Percentiles rank a stretch among this genome's conserved stretches.
These are phyloP conservation scores for Mrakia gelida DNA, from an alignment of 768 basidiomycete genomes.

Conservation along the genomic window DNA sequence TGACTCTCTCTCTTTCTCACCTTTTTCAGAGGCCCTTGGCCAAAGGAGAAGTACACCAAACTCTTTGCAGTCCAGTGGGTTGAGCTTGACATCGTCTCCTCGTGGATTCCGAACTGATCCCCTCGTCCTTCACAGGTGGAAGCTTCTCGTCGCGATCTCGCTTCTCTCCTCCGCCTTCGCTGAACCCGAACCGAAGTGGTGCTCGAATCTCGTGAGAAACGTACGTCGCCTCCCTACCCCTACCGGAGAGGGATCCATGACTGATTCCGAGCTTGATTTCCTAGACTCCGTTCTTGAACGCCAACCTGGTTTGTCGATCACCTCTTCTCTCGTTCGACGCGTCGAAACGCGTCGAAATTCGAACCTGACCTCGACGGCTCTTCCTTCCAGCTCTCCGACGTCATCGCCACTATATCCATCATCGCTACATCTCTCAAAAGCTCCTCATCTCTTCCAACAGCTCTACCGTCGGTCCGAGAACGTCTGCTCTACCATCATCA, in stretches of 20 bases:
- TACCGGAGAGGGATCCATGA: neutral
- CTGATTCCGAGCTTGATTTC: too few relatives aligned
- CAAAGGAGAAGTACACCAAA: conserved; percentile 50
- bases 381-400: conserved; percentile 47
- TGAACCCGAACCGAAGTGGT: conserved; percentile 50
- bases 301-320: conserved; percentile 50
- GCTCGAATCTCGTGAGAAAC: conserved; percentile 46
- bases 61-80: conserved; percentile 49
- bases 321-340: conserved; percentile 34
- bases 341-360: too few relatives aligned
- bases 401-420: conserved; percentile 50
- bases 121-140: conserved; percentile 17
- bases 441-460: conserved; percentile 50
- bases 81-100: conserved; percentile 41
- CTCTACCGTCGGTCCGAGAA: conserved; percentile 51
- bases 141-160: conserved; percentile 43
- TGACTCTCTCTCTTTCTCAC: conserved; percentile 40
- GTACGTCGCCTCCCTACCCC: neutral
- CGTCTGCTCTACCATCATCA: conserved; percentile 50
- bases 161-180: conserved; percentile 47
- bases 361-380: neutral
- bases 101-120: neutral
- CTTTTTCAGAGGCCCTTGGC: conserved; percentile 55
- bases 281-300: conserved; percentile 54
- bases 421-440: conserved; percentile 51